Evolutionary conservation across 1,284 basidiomycete genomes (phyloP), one percentile per base, ranked within the genome.

Genomic region (Blastosporella zonata): DNA sequence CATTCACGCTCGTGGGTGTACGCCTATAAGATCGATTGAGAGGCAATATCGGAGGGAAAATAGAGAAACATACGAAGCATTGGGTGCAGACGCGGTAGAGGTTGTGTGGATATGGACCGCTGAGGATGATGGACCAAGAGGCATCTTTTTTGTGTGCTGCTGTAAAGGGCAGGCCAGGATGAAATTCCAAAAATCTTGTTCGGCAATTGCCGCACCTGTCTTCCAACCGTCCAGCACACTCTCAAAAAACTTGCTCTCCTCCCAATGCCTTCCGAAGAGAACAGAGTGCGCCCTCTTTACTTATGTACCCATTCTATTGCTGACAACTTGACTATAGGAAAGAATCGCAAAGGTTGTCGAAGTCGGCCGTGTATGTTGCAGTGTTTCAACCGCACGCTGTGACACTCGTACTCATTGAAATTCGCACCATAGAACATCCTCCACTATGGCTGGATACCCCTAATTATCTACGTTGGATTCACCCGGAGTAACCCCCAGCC

Each of bases 401-500:
- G 42, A 43, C 41, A 46, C 35, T 6, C 33, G 21, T 34, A 29
- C 51, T 54, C 43, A 57, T 42, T 13, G 28, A 22, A n/a, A 21
- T 37, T 42, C 39, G 5, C 20, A 25, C 39, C 49, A 13, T 60
- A 96, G 93, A 91, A 88, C 53, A 78, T 91, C 59, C 67, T 95
- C 51, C 92, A 95, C 69, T 93, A 93, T 62, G 87, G 85, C 57
- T 97, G 93, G 92, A 90, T 97, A 62, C 93, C 93, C 31, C 74
- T 93, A 63, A 90, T 97, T 63, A 94, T 97, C 61, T 96, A 92
- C 68, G 78, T 95, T 62, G 93, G 93, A 27, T 95, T 90, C 74
- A 89, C 86, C 47, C 77, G 86, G 62, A 92, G 90, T 63, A 89
- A 86, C 62, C 92, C 92, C 28, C 91, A 93, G 62, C 92, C 92